These are phyloP conservation scores for Cubamyces lactineus DNA, from an alignment of 768 basidiomycete genomes.

Conservation along the genomic window DNA sequence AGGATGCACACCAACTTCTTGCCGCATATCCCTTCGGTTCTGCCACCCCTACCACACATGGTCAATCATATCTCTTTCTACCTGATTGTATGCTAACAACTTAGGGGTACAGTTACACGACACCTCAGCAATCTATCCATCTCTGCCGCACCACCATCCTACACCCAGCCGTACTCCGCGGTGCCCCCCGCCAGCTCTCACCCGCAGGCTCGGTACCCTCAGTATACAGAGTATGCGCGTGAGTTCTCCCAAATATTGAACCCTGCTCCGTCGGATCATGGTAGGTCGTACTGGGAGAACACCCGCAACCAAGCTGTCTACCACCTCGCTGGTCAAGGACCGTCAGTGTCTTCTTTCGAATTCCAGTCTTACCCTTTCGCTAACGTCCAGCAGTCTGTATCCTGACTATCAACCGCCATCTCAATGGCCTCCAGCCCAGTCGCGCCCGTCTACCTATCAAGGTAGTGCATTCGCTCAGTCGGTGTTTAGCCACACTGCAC, in stretches of 20 bases:
- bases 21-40: slow-evolving; percentile 75
- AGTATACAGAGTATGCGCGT: slow-evolving; percentile 70
- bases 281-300: slow-evolving; percentile 65
- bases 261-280: slow-evolving; percentile 46
- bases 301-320: slow-evolving; percentile 63
- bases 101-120: slow-evolving; percentile 53
- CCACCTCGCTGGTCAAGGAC: slow-evolving; percentile 54
- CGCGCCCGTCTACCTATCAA: slow-evolving; percentile 54
- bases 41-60: slow-evolving; percentile 76
- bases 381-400: slow-evolving; percentile 22
- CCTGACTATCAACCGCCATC: slow-evolving; percentile 38
- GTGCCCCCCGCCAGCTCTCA: slow-evolving; percentile 18
- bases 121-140: slow-evolving; percentile 66
- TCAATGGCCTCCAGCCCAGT: slow-evolving; percentile 46
- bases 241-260: slow-evolving; percentile 60
- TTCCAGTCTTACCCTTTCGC: neutral
- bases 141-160: slow-evolving; percentile 62
- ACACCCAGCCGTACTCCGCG: slow-evolving; percentile 58
- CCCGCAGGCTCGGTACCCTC: slow-evolving; percentile 49
- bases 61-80: slow-evolving; percentile 40
- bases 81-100: slow-evolving; percentile 25
- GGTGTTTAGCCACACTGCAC: slow-evolving; percentile 62
- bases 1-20: slow-evolving; percentile 68
- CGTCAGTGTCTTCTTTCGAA: slow-evolving; percentile 22
- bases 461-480: slow-evolving; percentile 64